Evolutionary conservation across 306 rosid species (phyloP).

Genomic region (Geum urbanum): DNA sequence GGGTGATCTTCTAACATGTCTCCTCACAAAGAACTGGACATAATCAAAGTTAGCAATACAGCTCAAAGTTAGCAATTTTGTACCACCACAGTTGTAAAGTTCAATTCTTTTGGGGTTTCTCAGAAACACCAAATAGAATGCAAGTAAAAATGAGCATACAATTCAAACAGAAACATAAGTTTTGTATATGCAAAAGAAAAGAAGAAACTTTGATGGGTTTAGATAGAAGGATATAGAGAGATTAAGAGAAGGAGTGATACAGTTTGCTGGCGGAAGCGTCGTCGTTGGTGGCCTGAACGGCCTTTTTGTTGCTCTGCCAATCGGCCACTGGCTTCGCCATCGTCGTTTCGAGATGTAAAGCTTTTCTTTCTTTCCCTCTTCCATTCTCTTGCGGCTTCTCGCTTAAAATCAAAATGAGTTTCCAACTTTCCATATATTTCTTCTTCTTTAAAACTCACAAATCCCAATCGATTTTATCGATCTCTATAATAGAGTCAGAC

Average conservation of each 20-base stretch:
- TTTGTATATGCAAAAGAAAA: not conserved
- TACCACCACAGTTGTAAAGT: not conserved
- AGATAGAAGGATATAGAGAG: not conserved
- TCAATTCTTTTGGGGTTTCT: not conserved
- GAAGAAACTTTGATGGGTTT: not conserved
- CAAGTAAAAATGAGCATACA: not conserved
- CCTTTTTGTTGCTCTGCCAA: slow-evolving; percentile 54
- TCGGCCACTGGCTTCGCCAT: slow-evolving; percentile 39
- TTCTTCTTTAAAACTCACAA: not conserved
- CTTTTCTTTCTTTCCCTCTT: not conserved
- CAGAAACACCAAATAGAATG: slow-evolving; percentile 7
- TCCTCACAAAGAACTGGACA: slow-evolving; percentile 76
- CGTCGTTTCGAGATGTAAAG: not conserved
- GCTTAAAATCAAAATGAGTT: not conserved
- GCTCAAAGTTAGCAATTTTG: slow-evolving; percentile 19
- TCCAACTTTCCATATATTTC: not conserved
- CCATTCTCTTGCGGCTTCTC: not conserved
- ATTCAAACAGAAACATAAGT: not conserved
- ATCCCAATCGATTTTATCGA: too few species aligned
- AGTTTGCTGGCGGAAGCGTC: slow-evolving; percentile 76
- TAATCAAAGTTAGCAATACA: slow-evolving; percentile 57
- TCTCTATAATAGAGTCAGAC: too few species aligned
- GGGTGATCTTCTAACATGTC: slow-evolving; percentile 86
- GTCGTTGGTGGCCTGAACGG: slow-evolving; percentile 73
- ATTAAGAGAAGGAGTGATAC: slow-evolving; percentile 21